A percentile compares a stretch with the other conserved stretches of the same genome.
phyloP scores from a whole-genome alignment of 768 basidiomycete species.

The Roridomyces roridus region DNA sequence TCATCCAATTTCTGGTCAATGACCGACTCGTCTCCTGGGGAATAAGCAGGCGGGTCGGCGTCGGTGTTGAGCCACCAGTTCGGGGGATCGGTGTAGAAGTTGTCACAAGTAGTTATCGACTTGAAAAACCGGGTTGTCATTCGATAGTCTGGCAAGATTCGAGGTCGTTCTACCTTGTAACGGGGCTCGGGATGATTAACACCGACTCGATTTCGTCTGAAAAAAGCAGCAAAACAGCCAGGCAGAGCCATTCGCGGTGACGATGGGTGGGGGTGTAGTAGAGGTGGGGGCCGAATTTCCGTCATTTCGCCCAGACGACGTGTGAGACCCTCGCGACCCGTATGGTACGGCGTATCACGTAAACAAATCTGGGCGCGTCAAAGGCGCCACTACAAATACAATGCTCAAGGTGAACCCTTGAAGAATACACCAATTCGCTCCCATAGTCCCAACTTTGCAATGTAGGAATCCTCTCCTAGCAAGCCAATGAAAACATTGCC shows the following conservation, averaged over 20 bases:
- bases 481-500: conserved; percentile 52
- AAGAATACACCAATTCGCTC: conserved; percentile 39
- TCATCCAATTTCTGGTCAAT: conserved; percentile 61
- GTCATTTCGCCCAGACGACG: conserved; percentile 14
- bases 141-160: neutral
- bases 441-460: conserved; percentile 44
- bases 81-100: conserved; percentile 13
- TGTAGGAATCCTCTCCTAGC: conserved; percentile 45
- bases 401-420: neutral
- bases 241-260: conserved; percentile 16
- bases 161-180: neutral
- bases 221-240: conserved; percentile 45
- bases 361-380: neutral
- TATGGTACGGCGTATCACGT: conserved; percentile 10
- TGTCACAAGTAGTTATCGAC: conserved; percentile 18
- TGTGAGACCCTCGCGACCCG: conserved; percentile 5
- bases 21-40: conserved; percentile 51
- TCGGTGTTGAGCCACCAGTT: conserved; percentile 20
- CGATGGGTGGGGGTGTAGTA: conserved; percentile 6
- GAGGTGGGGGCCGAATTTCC: conserved; percentile 1
- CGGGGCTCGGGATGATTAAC: neutral
- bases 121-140: neutral
- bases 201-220: conserved; percentile 25
- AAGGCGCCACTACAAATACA: neutral
- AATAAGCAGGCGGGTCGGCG: conserved; percentile 51